phyloP scores from a whole-genome alignment of 768 basidiomycete genomes.

The Leccinum aurantiacum region DNA sequence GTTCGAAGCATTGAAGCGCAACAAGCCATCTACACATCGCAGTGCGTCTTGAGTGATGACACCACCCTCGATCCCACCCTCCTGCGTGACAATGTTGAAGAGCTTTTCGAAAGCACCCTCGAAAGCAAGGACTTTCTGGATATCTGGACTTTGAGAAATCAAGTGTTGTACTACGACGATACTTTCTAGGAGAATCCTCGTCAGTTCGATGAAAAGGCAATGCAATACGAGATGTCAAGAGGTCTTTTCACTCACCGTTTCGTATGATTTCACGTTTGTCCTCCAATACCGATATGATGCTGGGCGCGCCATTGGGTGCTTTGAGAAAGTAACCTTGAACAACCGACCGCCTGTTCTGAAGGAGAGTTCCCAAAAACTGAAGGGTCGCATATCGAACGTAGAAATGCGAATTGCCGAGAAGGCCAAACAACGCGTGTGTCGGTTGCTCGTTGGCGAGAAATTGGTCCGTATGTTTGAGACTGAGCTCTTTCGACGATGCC shows the following conservation, averaged over 20 bases:
- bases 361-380: constrained; percentile 74
- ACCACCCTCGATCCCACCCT: constrained; percentile 92
- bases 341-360: constrained; percentile 76
- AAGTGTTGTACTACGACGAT: constrained; percentile 80
- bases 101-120: constrained; percentile 96
- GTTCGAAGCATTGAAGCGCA: constrained; percentile 93
- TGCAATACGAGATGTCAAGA: background rate
- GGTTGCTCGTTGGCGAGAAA: constrained; percentile 73
- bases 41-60: constrained; percentile 84
- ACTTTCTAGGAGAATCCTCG: constrained; percentile 55
- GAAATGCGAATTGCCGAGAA: constrained; percentile 76
- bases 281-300: constrained; percentile 72
- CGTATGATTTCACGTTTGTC: constrained; percentile 88
- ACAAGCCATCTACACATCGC: constrained; percentile 77
- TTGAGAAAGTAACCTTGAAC: constrained; percentile 93
- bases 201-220: constrained; percentile 8
- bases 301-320: constrained; percentile 71
- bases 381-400: constrained; percentile 84
- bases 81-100: constrained; percentile 81
- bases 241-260: constrained; percentile 57
- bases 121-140: constrained; percentile 96
- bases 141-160: constrained; percentile 83
- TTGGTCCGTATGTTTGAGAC: constrained; percentile 78
- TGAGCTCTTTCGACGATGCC: constrained; percentile 52
- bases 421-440: constrained; percentile 70